phyloP scores from a whole-genome alignment of 257 asterid genomes.

The Handroanthus guayacan region DNA sequence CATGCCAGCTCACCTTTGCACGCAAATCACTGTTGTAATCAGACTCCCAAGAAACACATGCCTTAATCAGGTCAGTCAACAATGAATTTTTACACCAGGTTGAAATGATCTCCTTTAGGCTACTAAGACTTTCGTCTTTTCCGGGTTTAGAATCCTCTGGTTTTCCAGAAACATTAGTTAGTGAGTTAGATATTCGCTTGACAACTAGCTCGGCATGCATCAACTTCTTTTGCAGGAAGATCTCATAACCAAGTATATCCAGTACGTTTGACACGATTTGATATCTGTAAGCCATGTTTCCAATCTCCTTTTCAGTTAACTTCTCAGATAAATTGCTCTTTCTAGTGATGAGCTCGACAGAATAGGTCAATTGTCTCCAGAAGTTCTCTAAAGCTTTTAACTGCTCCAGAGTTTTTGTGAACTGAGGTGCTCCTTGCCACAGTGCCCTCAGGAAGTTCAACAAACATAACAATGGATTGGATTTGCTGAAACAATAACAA shows the following conservation, averaged over 20 bases:
- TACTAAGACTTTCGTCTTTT: conserved; percentile 42
- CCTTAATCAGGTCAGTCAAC: conserved; percentile 70
- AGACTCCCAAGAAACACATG: conserved; percentile 67
- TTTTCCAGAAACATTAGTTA: conserved; percentile 46
- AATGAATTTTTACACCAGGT: conserved; percentile 63
- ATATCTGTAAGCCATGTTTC: conserved; percentile 54
- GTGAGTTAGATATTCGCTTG: conserved; percentile 54
- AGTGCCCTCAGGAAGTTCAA: conserved; percentile 80
- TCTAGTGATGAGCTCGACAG: conserved; percentile 49
- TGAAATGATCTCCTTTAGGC: conserved; percentile 64
- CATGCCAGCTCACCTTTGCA: conserved; percentile 63
- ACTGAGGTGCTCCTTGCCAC: conserved; percentile 97
- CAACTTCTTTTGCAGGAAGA: conserved; percentile 79
- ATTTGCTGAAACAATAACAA: conserved; percentile 60
- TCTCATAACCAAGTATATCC: conserved; percentile 80
- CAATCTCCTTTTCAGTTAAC: conserved; percentile 50
- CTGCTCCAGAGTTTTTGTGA: conserved; percentile 65
- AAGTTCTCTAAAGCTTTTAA: conserved; percentile 64
- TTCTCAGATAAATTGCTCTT: conserved; percentile 46
- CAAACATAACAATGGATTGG: conserved; percentile 56
- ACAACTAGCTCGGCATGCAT: conserved; percentile 56
- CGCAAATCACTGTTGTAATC: conserved; percentile 52
- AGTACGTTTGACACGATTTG: conserved; percentile 61
- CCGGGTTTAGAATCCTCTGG: conserved; percentile 37
- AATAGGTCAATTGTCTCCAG: conserved; percentile 72